Evolutionary conservation across 768 basidiomycete species (phyloP).

Genomic region (Lactifluus pinguis): DNA sequence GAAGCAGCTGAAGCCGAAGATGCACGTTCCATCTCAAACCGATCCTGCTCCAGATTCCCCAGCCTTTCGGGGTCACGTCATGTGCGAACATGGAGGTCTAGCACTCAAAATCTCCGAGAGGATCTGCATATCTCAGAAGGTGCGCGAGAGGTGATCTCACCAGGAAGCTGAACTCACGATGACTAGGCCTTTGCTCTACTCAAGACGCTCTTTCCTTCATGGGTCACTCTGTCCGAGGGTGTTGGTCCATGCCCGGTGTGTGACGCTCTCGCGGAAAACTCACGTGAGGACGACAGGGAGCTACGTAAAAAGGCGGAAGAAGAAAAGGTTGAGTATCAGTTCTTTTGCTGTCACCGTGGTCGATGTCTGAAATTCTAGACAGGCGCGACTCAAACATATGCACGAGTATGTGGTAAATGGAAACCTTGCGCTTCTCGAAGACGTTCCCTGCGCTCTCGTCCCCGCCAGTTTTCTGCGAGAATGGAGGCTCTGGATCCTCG

Average conservation of each 20-base stretch:
- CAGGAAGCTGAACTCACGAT: not conserved
- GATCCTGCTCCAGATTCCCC: slow-evolving; percentile 63
- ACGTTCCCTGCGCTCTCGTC: slow-evolving; percentile 48
- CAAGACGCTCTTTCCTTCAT: slow-evolving; percentile 50
- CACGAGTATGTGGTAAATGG: slow-evolving; percentile 44
- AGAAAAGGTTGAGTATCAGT: slow-evolving; percentile 51
- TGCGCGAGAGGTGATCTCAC: slow-evolving; percentile 22
- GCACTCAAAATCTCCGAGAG: slow-evolving; percentile 48
- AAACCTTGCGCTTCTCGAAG: slow-evolving; percentile 37
- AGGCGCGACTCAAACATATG: slow-evolving; percentile 61
- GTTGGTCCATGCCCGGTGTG: slow-evolving; percentile 57
- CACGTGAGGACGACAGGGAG: slow-evolving; percentile 54
- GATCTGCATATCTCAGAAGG: slow-evolving; percentile 53
- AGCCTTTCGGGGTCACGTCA: slow-evolving; percentile 50
- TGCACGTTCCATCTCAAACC: slow-evolving; percentile 48
- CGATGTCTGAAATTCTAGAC: not conserved
- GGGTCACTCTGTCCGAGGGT: slow-evolving; percentile 46
- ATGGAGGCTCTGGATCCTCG: slow-evolving; percentile 65
- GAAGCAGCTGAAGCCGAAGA: slow-evolving; percentile 60
- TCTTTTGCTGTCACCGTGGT: not conserved
- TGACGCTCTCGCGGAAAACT: slow-evolving; percentile 42
- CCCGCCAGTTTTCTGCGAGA: slow-evolving; percentile 50
- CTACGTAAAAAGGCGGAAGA: slow-evolving; percentile 60
- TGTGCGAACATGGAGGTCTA: slow-evolving; percentile 63
- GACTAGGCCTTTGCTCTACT: slow-evolving; percentile 50